Base-by-base conservation (phyloP, 176 grass and related monocot genomes). In the Carex kokanica region DNA sequence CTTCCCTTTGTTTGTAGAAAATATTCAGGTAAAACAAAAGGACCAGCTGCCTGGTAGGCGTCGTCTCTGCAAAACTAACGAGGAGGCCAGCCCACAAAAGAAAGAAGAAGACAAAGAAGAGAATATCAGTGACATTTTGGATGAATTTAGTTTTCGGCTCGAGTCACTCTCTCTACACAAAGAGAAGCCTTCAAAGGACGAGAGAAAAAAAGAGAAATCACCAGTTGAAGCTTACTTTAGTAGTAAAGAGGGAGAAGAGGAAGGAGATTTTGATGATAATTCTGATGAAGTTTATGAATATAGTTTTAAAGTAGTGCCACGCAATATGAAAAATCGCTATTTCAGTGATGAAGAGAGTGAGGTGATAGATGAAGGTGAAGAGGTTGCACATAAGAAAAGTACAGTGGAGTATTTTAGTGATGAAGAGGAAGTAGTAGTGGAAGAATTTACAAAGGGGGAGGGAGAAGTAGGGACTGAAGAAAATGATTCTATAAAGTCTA, bases 101-200 rank as follows among this genome's bases (percentile, higher is more conserved):
- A 66, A 83, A 2, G 15, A 53, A 2, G 67, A 51, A 25, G 78
- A 21, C 10, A 64, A 17, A 49, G 74, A 14, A 23, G 89, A 91
- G 49, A 94, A 78, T 87, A 95, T 98, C 79, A 57, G 81, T 36
- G 84, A 93, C 79, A 98, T 98, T 66, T 72, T 98, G 3, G 92
- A 98, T 40, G 95, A 98, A 31, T 93, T 98, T 81, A 83, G 86
- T 81, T 34, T 85, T 59, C 84, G 87, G 24, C 79, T 98, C 15
- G 95, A 87, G 36, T 86, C 85, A 24, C 91, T 98, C 2, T 95
- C 91, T 23, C 84, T 98, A 24, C 68, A 87, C 36, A 90, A 83
- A 78, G 71, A 84, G 67, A 89, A 72, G 29, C 84, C 89, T 51
- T 65, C 78, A 16, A 85, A 84, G 47, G 45, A 62, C 9, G 78